Evolutionary conservation across 768 basidiomycete genomes (phyloP).

Genomic region (Tylopilus sp.): DNA sequence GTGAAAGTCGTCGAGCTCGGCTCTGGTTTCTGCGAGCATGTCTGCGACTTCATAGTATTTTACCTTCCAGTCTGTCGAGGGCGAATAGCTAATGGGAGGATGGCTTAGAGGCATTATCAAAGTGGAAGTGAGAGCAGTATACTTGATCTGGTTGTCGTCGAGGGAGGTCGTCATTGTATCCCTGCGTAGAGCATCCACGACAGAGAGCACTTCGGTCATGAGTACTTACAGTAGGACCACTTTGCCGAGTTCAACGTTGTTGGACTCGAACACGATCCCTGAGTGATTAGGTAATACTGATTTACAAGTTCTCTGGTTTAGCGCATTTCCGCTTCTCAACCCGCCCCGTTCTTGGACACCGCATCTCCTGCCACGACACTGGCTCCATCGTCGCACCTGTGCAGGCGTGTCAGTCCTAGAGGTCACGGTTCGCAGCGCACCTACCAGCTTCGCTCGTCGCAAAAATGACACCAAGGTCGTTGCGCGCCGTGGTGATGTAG

Average conservation of each 20-base stretch:
- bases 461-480: slow-evolving; percentile 89
- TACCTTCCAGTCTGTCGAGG: slow-evolving; percentile 66
- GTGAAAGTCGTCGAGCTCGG: slow-evolving; percentile 86
- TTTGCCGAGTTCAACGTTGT: slow-evolving; percentile 20
- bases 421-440: slow-evolving; percentile 16
- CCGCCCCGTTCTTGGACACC: slow-evolving; percentile 76
- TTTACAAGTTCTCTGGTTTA: slow-evolving; percentile 66
- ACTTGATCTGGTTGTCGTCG: slow-evolving; percentile 68
- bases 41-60: slow-evolving; percentile 83
- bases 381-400: slow-evolving; percentile 80
- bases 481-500: slow-evolving; percentile 86
- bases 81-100: slow-evolving; percentile 46
- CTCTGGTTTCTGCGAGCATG: slow-evolving; percentile 79
- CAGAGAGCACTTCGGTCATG: slow-evolving; percentile 66
- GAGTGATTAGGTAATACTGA: slow-evolving; percentile 19
- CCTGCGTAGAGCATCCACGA: slow-evolving; percentile 56
- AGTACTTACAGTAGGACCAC: no score
- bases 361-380: slow-evolving; percentile 89
- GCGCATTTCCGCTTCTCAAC: slow-evolving; percentile 84
- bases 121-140: slow-evolving; percentile 18
- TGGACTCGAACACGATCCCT: slow-evolving; percentile 14
- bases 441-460: slow-evolving; percentile 83
- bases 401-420: slow-evolving; percentile 4
- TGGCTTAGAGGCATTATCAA: slow-evolving; percentile 12
- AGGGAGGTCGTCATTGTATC: slow-evolving; percentile 54